Evolutionary conservation across 768 basidiomycete genomes (phyloP).

Genomic region (Boletellus sp.): DNA sequence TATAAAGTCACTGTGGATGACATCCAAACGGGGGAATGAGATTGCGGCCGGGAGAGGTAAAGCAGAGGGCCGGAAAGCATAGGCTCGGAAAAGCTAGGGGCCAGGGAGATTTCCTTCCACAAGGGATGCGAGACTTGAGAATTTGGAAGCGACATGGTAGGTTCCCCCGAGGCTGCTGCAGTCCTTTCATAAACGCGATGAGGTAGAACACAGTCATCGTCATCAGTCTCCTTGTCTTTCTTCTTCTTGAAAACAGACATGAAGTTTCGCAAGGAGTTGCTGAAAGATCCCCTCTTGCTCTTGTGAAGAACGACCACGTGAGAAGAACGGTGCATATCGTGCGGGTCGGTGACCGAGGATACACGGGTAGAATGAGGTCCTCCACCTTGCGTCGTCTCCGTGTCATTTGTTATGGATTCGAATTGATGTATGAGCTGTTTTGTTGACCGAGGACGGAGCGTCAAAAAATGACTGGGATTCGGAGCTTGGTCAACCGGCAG

Average conservation of each 20-base stretch:
- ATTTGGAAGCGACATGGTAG: not conserved
- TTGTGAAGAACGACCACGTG: slow-evolving; percentile 28
- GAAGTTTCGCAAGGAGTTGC: slow-evolving; percentile 61
- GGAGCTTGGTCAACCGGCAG: slow-evolving; percentile 1
- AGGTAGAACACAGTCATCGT: slow-evolving; percentile 15
- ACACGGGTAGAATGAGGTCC: slow-evolving; percentile 9
- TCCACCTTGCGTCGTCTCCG: slow-evolving; percentile 5
- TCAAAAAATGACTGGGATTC: not conserved
- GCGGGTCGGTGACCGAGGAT: slow-evolving; percentile 15
- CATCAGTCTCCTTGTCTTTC: slow-evolving; percentile 29
- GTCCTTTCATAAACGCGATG: slow-evolving; percentile 7
- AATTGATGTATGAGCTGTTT: slow-evolving; percentile 53
- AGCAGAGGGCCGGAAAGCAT: slow-evolving; percentile 35
- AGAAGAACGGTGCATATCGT: slow-evolving; percentile 13
- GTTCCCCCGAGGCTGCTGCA: not conserved
- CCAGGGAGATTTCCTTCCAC: not conserved
- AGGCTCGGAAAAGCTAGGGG: not conserved
- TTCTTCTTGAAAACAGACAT: slow-evolving; percentile 59
- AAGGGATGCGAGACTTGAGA: slow-evolving; percentile 2
- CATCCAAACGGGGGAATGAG: slow-evolving; percentile 46
- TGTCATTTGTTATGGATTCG: slow-evolving; percentile 40
- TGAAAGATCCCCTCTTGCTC: slow-evolving; percentile 49
- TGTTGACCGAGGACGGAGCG: slow-evolving; percentile 38
- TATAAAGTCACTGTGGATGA: slow-evolving; percentile 41
- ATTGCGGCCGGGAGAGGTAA: slow-evolving; percentile 40